These are phyloP conservation scores for Camellia oleifera DNA, from an alignment of 179 eudicot species.

Conservation along the genomic window DNA sequence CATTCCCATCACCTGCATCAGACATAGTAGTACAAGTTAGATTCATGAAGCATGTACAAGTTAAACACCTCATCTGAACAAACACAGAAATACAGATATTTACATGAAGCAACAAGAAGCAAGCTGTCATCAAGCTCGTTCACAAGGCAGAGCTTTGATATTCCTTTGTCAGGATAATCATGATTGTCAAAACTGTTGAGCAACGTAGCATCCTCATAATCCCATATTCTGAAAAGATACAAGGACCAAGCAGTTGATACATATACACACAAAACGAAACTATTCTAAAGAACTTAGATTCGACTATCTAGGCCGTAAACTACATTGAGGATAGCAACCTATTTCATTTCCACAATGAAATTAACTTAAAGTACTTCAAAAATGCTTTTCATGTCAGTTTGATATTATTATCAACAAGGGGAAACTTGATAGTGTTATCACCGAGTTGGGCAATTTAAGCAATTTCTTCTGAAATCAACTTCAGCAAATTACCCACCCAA, in stretches of 20 bases:
- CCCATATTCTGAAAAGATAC: constrained; percentile 63
- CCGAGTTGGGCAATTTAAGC: too few relatives aligned
- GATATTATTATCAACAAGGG: too few relatives aligned
- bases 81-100: not conserved
- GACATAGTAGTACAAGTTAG: too few relatives aligned
- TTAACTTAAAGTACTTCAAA: too few relatives aligned
- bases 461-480: too few relatives aligned
- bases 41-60: too few relatives aligned
- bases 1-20: constrained; percentile 73
- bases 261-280: not conserved
- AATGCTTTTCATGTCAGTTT: too few relatives aligned
- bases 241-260: not conserved
- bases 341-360: not conserved
- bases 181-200: constrained; percentile 17
- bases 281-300: not conserved
- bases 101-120: constrained; percentile 51
- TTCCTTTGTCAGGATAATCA: too few relatives aligned
- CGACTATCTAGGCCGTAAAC: not conserved
- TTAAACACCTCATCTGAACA: not conserved
- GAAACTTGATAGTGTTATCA: too few relatives aligned
- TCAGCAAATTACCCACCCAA: not conserved
- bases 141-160: constrained; percentile 42
- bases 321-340: too few relatives aligned
- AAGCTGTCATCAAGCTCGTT: constrained; percentile 71
- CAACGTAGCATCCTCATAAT: constrained; percentile 82